Percentiles rank a stretch among this genome's conserved stretches.
Evolutionary conservation across 257 asterid species (phyloP).

Genomic region (Oldenlandia corymbosa): DNA sequence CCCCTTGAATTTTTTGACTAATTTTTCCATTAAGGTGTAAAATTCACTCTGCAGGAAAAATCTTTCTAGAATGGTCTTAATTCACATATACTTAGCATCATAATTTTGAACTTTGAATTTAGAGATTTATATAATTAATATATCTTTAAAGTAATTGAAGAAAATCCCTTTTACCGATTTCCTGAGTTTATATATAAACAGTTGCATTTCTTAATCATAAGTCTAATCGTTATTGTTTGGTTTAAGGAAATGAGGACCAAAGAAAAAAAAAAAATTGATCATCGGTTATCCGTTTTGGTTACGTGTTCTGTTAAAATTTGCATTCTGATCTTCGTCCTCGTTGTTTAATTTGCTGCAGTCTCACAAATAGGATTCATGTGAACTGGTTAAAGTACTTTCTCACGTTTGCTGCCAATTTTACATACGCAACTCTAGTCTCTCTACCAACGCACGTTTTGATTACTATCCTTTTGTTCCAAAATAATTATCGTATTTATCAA

Average conservation of each 20-base stretch:
- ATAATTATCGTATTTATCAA: too few species aligned
- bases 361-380: constrained; percentile 34
- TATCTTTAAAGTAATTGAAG: too few species aligned
- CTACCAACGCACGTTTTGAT: constrained; percentile 6
- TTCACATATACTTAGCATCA: not conserved
- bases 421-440: constrained; percentile 11
- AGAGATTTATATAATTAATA: too few species aligned
- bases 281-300: too few species aligned
- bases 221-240: constrained; percentile 6
- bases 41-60: too few species aligned
- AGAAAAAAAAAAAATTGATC: too few species aligned
- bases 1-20: too few species aligned
- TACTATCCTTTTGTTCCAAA: too few species aligned
- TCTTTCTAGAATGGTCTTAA: constrained; percentile 11
- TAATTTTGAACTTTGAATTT: not conserved
- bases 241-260: not conserved
- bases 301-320: constrained; percentile 24
- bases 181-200: too few species aligned
- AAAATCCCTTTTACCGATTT: too few species aligned
- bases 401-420: constrained; percentile 20
- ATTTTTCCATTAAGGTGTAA: too few species aligned
- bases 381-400: constrained; percentile 12
- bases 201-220: too few species aligned
- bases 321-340: not conserved
- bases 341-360: not conserved